These are phyloP conservation scores for Talaromyces islandicus DNA, from an alignment of 2,329 filamentous ascomycete species.

Conservation along the genomic window DNA sequence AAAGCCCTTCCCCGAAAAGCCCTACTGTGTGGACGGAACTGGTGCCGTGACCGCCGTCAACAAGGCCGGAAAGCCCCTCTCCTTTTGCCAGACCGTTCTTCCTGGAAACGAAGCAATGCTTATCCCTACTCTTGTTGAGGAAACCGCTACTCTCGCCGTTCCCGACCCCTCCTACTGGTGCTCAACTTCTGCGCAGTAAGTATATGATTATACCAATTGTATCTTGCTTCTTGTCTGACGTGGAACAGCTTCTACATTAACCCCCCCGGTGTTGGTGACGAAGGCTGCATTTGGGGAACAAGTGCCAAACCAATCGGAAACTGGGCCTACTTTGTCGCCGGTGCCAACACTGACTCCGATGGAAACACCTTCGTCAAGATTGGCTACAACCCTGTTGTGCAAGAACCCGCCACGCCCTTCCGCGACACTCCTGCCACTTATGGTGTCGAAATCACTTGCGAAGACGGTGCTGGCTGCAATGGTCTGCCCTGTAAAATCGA, in stretches of 20 bases:
- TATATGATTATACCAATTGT: slow-evolving; percentile 13
- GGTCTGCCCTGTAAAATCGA: slow-evolving; percentile 71
- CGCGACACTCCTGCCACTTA: slow-evolving; percentile 56
- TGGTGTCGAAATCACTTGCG: slow-evolving; percentile 65
- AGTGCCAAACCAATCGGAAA: slow-evolving; percentile 60
- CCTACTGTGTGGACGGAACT: slow-evolving; percentile 65
- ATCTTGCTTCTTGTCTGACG: slow-evolving; percentile 8
- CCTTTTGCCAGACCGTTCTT: slow-evolving; percentile 10
- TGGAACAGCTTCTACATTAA: slow-evolving; percentile 66
- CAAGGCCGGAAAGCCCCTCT: slow-evolving; percentile 44
- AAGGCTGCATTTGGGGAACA: slow-evolving; percentile 67
- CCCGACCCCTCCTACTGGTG: slow-evolving; percentile 67
- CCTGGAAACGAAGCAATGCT: slow-evolving; percentile 10
- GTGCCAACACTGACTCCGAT: slow-evolving; percentile 60
- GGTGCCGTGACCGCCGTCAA: slow-evolving; percentile 62
- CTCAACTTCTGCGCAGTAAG: slow-evolving; percentile 67
- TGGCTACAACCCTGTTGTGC: slow-evolving; percentile 71
- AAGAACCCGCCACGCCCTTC: slow-evolving; percentile 48
- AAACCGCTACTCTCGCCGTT: slow-evolving; percentile 59
- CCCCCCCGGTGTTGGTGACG: slow-evolving; percentile 57
- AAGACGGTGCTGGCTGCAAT: slow-evolving; percentile 56
- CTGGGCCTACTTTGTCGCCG: slow-evolving; percentile 71
- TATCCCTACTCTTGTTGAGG: slow-evolving; percentile 55
- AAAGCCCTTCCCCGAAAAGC: slow-evolving; percentile 62
- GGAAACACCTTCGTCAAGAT: slow-evolving; percentile 70